These are phyloP conservation scores for Sporothrix globosa DNA, from an alignment of 2,329 filamentous ascomycete genomes.

Conservation along the genomic window DNA sequence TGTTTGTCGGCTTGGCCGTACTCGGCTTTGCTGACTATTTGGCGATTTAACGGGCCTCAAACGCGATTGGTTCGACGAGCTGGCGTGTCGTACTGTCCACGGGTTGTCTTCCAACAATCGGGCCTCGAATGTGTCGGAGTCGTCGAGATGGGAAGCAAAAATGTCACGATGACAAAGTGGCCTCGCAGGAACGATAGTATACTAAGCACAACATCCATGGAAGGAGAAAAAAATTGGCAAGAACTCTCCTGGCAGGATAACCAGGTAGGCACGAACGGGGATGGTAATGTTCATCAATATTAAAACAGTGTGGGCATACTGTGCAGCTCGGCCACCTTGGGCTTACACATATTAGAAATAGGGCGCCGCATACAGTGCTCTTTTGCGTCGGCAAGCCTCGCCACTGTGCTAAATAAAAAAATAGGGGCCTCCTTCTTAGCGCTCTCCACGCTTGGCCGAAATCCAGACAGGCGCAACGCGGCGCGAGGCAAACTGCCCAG, in stretches of 20 bases:
- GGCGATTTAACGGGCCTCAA: background rate
- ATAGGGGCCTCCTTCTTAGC: slow-evolving; percentile 30
- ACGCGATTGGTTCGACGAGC: background rate
- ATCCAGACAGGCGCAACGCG: slow-evolving; percentile 13
- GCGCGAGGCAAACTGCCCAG: slow-evolving; percentile 18
- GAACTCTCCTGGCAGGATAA: background rate
- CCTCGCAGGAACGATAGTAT: background rate
- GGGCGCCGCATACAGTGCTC: slow-evolving; percentile 2
- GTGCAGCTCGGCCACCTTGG: background rate
- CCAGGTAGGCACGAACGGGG: background rate
- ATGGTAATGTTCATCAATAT: slow-evolving; percentile 27
- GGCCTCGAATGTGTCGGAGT: background rate
- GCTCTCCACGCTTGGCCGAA: slow-evolving; percentile 27
- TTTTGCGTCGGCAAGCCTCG: background rate
- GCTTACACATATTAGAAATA: background rate
- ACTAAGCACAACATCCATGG: background rate
- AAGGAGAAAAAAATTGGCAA: background rate
- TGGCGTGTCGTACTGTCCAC: background rate
- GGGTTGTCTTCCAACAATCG: background rate
- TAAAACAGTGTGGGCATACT: slow-evolving; percentile 21
- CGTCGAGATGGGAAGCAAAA: background rate
- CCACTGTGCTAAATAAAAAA: slow-evolving; percentile 25
- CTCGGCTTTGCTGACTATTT: slow-evolving; percentile 20
- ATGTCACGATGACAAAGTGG: background rate
- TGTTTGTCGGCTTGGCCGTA: background rate